phyloP scores from a whole-genome alignment of 2,329 filamentous ascomycete genomes.

The Neofusicoccum sp. region DNA sequence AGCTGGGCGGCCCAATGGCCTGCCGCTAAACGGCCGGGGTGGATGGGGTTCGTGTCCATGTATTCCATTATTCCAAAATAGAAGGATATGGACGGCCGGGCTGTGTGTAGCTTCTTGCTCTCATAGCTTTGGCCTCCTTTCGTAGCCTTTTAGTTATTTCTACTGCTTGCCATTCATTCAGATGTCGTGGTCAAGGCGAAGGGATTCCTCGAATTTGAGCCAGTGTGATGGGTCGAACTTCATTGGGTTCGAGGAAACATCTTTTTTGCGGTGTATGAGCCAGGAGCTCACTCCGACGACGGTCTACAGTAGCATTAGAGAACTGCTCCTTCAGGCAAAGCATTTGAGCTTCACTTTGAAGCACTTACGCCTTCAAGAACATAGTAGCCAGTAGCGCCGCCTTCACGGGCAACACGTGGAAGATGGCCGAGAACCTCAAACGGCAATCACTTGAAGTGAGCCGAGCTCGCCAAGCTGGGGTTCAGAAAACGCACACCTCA shows the following conservation, averaged over 20 bases:
- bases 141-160: too few relatives aligned
- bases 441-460: constrained; percentile 29
- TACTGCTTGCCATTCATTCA: too few relatives aligned
- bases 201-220: constrained; percentile 28
- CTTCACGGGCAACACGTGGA: constrained; percentile 36
- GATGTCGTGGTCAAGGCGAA: constrained; percentile 35
- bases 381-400: constrained; percentile 34
- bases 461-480: neutral
- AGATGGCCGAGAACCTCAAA: constrained; percentile 39
- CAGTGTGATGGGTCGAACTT: constrained; percentile 43
- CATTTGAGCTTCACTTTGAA: neutral
- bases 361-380: constrained; percentile 34
- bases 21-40: too few relatives aligned
- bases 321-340: too few relatives aligned
- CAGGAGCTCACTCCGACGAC: constrained; percentile 40
- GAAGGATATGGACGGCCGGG: too few relatives aligned
- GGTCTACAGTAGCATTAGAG: constrained; percentile 7
- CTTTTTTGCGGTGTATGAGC: constrained; percentile 36
- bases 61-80: too few relatives aligned
- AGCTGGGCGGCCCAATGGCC: too few relatives aligned
- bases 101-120: too few relatives aligned
- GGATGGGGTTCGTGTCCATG: too few relatives aligned
- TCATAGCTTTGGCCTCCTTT: too few relatives aligned
- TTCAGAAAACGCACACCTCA: constrained; percentile 23
- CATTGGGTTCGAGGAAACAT: constrained; percentile 36